Conservation (phyloP, 768 basidiomycete genomes). For the Hericium erinaceus region DNA sequence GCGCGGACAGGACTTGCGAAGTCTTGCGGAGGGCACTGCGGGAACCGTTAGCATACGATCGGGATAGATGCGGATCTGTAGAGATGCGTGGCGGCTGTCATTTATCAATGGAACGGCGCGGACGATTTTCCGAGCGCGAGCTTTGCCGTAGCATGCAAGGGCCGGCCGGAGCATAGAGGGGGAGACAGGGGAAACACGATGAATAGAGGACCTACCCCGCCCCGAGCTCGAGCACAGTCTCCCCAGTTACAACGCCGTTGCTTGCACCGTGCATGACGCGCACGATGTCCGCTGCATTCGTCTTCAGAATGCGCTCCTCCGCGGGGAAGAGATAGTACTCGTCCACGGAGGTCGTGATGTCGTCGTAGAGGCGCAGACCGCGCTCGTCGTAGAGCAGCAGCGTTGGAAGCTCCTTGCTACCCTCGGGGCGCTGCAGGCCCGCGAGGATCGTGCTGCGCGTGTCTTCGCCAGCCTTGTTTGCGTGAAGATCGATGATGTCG, state of each 20-base stretch:
- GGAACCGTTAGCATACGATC: neutral
- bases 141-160: too few species aligned
- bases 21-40: slow-evolving; percentile 81
- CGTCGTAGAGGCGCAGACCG: slow-evolving; percentile 81
- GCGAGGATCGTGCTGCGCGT: slow-evolving; percentile 38
- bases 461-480: slow-evolving; percentile 21
- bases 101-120: too few species aligned
- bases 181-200: neutral
- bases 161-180: too few species aligned
- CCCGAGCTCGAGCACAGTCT: slow-evolving; percentile 82
- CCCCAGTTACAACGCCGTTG: slow-evolving; percentile 26
- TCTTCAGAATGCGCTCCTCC: slow-evolving; percentile 78
- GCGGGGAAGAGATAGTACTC: slow-evolving; percentile 90
- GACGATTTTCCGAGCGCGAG: too few species aligned
- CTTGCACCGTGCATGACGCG: slow-evolving; percentile 50
- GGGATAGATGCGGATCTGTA: too few species aligned
- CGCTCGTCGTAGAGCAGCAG: slow-evolving; percentile 79
- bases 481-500: slow-evolving; percentile 45
- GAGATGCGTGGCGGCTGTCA: too few species aligned
- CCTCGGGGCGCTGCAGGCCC: slow-evolving; percentile 46
- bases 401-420: slow-evolving; percentile 65
- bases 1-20: slow-evolving; percentile 66
- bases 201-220: slow-evolving; percentile 62
- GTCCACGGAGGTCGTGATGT: slow-evolving; percentile 64
- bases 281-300: slow-evolving; percentile 66